Conservation (phyloP, 2,329 filamentous ascomycete species). For the Eutypa lata region DNA sequence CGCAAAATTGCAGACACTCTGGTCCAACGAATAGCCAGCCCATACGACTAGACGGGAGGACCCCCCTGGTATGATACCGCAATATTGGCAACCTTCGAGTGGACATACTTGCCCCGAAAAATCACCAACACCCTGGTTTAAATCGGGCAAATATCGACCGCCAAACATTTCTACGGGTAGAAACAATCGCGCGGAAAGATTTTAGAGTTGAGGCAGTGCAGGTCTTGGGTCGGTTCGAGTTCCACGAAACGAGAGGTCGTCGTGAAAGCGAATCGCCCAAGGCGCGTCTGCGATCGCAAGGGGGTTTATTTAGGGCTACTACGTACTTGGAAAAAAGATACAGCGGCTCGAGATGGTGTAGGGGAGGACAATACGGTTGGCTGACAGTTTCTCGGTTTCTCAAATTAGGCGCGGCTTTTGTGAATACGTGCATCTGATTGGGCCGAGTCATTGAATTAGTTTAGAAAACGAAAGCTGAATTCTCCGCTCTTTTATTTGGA, state of each 20-base stretch:
- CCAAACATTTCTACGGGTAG: background rate
- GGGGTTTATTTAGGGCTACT: background rate
- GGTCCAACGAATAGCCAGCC: slow-evolving; percentile 25
- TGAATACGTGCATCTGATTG: slow-evolving; percentile 20
- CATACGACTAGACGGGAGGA: slow-evolving; percentile 15
- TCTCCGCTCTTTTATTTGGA: too few relatives aligned
- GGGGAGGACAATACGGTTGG: slow-evolving; percentile 17
- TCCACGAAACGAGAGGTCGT: slow-evolving; percentile 29
- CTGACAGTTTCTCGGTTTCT: slow-evolving; percentile 9
- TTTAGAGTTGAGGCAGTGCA: slow-evolving; percentile 26
- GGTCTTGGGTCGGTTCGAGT: slow-evolving; percentile 21
- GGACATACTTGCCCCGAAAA: slow-evolving; percentile 3
- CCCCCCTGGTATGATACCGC: slow-evolving; percentile 11
- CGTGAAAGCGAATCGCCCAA: slow-evolving; percentile 25
- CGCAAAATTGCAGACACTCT: slow-evolving; percentile 3
- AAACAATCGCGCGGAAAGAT: background rate
- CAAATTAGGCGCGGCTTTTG: slow-evolving; percentile 26
- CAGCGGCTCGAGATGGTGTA: slow-evolving; percentile 3
- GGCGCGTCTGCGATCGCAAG: background rate
- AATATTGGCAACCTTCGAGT: slow-evolving; percentile 14
- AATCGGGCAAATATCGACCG: background rate
- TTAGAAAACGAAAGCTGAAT: background rate
- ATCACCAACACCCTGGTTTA: slow-evolving; percentile 6
- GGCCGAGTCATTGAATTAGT: slow-evolving; percentile 1
- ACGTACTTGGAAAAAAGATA: slow-evolving; percentile 11